phyloP scores from a whole-genome alignment of 352 stramenopile genomes.

The Pythium biforme region DNA sequence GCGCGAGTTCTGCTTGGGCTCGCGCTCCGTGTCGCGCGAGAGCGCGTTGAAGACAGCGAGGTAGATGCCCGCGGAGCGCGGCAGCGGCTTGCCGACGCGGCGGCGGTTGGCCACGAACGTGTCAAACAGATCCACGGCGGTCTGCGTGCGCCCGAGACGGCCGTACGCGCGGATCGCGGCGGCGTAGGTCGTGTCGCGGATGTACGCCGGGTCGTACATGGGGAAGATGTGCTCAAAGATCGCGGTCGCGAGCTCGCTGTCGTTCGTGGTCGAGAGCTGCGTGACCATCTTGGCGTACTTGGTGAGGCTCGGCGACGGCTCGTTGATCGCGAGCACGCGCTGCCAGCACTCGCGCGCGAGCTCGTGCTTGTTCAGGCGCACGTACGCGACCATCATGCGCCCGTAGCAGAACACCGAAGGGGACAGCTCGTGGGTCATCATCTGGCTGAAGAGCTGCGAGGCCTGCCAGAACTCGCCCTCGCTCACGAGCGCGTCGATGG shows the following conservation, averaged over 20 bases:
- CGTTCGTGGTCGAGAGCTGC: conserved; percentile 56
- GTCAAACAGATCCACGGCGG: conserved; percentile 70
- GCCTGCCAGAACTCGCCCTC: conserved; percentile 66
- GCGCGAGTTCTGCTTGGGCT: conserved; percentile 60
- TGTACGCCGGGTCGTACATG: conserved; percentile 39
- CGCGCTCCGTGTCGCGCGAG: conserved; percentile 59
- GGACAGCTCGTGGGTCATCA: conserved; percentile 58
- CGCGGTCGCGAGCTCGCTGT: conserved; percentile 53
- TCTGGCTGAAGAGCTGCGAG: conserved; percentile 67
- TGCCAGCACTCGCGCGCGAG: conserved; percentile 68
- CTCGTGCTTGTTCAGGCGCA: conserved; percentile 64
- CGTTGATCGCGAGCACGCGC: conserved; percentile 54
- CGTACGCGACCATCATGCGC: conserved; percentile 74
- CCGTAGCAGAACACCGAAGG: conserved; percentile 75
- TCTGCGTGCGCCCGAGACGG: conserved; percentile 61
- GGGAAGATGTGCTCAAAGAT: conserved; percentile 66
- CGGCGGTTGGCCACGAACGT: conserved; percentile 52
- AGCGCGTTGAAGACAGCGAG: conserved; percentile 83
- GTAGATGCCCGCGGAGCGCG: conserved; percentile 57
- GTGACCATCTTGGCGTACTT: conserved; percentile 71
- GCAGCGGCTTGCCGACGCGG: conserved; percentile 26
- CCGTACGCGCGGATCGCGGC: conserved; percentile 71
- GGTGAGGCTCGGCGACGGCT: conserved; percentile 35
- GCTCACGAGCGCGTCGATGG: conserved; percentile 67
- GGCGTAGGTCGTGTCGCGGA: conserved; percentile 59